A percentile compares a stretch with the other conserved stretches of the same genome.
Conservation (phyloP, 257 asterid genomes). For the Knoxia roxburghii region DNA sequence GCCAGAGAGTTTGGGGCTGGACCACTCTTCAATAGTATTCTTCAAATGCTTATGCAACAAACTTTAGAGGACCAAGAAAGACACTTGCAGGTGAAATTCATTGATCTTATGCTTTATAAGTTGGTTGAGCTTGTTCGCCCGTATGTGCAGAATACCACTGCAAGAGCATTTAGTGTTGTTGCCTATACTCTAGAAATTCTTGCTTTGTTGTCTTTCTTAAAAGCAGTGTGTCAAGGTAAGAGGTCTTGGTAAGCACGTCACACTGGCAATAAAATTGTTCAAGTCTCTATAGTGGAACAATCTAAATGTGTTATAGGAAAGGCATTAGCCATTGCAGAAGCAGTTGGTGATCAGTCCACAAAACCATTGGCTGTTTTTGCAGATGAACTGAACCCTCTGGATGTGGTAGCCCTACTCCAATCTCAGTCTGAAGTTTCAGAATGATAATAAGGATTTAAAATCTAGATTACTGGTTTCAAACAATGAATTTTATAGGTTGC, state of each 20-base stretch:
- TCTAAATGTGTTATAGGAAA: conserved; percentile 37
- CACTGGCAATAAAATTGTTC: conserved; percentile 92
- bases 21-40: conserved; percentile 76
- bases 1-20: conserved; percentile 95
- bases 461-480: conserved; percentile 17
- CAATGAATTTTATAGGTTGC: conserved; percentile 23
- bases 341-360: conserved; percentile 30
- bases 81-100: conserved; percentile 78
- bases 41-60: conserved; percentile 92
- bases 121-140: conserved; percentile 93
- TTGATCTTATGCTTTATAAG: conserved; percentile 82
- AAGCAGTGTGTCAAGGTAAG: conserved; percentile 95
- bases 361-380: conserved; percentile 24
- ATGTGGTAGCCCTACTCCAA: conserved; percentile 21
- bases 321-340: conserved; percentile 37
- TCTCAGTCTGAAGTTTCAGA: conserved; percentile 29
- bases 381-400: conserved; percentile 25
- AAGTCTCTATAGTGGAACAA: conserved; percentile 27
- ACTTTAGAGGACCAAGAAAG: conserved; percentile 91
- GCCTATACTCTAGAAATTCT: conserved; percentile 95
- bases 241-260: conserved; percentile 99
- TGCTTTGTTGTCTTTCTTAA: conserved; percentile 71
- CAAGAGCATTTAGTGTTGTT: no score
- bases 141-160: conserved; percentile 81
- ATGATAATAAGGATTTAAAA: conserved; percentile 26